Conservation (phyloP, 75 land plant species). For the Pseudotsuga menziesii region DNA sequence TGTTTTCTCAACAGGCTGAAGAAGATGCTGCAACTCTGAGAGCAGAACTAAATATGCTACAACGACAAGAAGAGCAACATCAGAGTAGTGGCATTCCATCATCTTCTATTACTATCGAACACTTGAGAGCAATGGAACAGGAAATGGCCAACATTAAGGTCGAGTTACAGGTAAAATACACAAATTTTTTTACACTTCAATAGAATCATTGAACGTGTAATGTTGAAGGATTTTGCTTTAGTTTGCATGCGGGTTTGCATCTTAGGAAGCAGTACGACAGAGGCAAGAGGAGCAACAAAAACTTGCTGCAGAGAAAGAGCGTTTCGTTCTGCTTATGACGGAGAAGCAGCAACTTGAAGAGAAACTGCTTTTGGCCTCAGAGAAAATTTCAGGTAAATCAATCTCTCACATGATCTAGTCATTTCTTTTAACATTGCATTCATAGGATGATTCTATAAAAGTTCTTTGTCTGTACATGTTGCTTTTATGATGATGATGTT, state of each 20-base stretch:
- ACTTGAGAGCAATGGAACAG: conserved; percentile 39
- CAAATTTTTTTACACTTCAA: no score
- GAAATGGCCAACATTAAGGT: conserved; percentile 42
- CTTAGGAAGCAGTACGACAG: conserved; percentile 31
- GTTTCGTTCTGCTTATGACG: conserved; percentile 25
- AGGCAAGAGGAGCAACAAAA: conserved; percentile 48
- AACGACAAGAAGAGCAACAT: conserved; percentile 45
- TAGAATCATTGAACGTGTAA: no score
- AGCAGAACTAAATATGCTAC: conserved; percentile 55
- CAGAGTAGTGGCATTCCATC: conserved; percentile 17
- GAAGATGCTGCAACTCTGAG: conserved; percentile 72
- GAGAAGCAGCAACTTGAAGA: conserved; percentile 60
- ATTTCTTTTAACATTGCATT: no score
- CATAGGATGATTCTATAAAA: no score
- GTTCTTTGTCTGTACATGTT: no score
- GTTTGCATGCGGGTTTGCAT: neutral
- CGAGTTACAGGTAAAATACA: conserved; percentile 34
- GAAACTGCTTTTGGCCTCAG: conserved; percentile 18
- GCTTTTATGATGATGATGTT: no score
- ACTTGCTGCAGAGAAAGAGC: conserved; percentile 46
- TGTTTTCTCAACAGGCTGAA: conserved; percentile 44
- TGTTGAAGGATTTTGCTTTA: neutral
- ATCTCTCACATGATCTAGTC: neutral
- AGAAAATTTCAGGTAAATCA: conserved; percentile 36
- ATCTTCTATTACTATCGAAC: conserved; percentile 23